A percentile compares a stretch with the other conserved stretches of the same genome.
These are phyloP conservation scores for Sugiyamaella grinbergsii DNA, from an alignment of 1,139 yeast genomes.

Conservation along the genomic window DNA sequence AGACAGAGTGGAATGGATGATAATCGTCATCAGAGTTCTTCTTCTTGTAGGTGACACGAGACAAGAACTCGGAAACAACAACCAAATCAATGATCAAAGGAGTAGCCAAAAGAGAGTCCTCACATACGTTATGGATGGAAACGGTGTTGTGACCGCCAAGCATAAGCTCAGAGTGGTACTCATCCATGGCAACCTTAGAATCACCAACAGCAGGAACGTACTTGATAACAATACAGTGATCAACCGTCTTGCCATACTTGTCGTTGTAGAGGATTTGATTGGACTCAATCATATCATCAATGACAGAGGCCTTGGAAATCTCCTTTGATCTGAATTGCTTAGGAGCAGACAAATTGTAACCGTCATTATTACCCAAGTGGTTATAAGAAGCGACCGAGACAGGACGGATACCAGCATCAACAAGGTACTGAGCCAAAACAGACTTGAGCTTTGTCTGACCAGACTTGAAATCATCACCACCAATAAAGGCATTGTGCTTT, in stretches of 20 bases:
- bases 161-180: slow-evolving; percentile 95
- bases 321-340: slow-evolving; percentile 94
- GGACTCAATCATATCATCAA: slow-evolving; percentile 91
- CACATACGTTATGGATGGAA: slow-evolving; percentile 92
- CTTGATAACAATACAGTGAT: slow-evolving; percentile 94
- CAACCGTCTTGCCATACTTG: slow-evolving; percentile 74
- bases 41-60: slow-evolving; percentile 79
- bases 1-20: slow-evolving; percentile 77
- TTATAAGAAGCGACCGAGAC: slow-evolving; percentile 92
- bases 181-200: slow-evolving; percentile 98
- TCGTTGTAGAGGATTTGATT: slow-evolving; percentile 84
- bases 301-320: slow-evolving; percentile 88
- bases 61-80: slow-evolving; percentile 84
- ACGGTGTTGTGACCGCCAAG: slow-evolving; percentile 96
- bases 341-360: slow-evolving; percentile 88
- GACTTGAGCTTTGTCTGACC: slow-evolving; percentile 97
- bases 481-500: slow-evolving; percentile 72
- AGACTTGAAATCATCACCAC: slow-evolving; percentile 96
- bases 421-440: slow-evolving; percentile 91
- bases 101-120: slow-evolving; percentile 91
- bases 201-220: slow-evolving; percentile 94
- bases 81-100: slow-evolving; percentile 92
- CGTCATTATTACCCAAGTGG: slow-evolving; percentile 96
- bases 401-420: slow-evolving; percentile 97
- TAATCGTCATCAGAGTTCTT: slow-evolving; percentile 49